Percentiles rank a stretch among this genome's conserved stretches.
Conservation (phyloP, 1,139 yeast genomes). For the Suhomyces guaymorum region DNA sequence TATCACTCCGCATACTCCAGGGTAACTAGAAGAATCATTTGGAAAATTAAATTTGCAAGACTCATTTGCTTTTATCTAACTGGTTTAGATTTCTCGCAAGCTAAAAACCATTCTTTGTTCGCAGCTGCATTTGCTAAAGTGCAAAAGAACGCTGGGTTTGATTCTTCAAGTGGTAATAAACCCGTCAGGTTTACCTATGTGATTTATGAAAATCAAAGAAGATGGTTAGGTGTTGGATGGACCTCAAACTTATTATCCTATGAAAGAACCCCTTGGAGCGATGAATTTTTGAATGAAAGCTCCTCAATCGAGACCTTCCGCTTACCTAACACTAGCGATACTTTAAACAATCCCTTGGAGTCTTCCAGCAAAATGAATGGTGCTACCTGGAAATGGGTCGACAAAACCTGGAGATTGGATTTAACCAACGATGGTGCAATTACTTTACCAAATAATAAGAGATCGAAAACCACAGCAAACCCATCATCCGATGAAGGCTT, state of each 20-base stretch:
- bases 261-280: conserved; percentile 97
- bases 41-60: conserved; percentile 78
- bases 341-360: conserved; percentile 32
- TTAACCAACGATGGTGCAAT: conserved; percentile 85
- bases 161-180: conserved; percentile 31
- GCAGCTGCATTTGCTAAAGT: conserved; percentile 64
- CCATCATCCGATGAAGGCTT: conserved; percentile 84
- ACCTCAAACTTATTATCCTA: conserved; percentile 86
- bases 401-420: conserved; percentile 87
- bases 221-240: conserved; percentile 99
- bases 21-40: conserved; percentile 75
- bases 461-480: conserved; percentile 70
- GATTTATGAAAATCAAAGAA: conserved; percentile 91
- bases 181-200: conserved; percentile 90
- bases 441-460: conserved; percentile 62
- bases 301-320: conserved; percentile 74
- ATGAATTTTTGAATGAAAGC: conserved; percentile 86
- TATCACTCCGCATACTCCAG: conserved; percentile 86
- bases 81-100: conserved; percentile 77
- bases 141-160: conserved; percentile 48
- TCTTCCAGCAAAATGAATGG: conserved; percentile 54
- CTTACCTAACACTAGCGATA: conserved; percentile 64
- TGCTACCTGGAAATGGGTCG: conserved; percentile 93
- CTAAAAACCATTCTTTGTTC: conserved; percentile 47
- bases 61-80: conserved; percentile 76